These are phyloP conservation scores for Biscogniauxia mediterranea DNA, from an alignment of 2,329 filamentous ascomycete species.

Conservation along the genomic window DNA sequence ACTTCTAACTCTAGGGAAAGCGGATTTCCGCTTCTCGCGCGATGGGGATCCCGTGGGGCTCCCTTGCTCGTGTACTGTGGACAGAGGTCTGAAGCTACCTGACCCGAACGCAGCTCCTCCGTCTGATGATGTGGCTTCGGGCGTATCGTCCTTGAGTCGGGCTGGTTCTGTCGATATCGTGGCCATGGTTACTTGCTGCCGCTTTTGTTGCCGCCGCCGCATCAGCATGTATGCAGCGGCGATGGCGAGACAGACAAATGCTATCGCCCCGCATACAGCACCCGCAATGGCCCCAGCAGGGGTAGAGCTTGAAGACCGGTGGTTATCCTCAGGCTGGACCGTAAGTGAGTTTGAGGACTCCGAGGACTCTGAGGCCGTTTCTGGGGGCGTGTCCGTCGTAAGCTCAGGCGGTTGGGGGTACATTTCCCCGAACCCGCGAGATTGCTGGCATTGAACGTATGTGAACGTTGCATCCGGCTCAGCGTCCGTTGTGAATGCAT, in stretches of 20 bases:
- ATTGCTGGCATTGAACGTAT: constrained; percentile 26
- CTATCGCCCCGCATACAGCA: constrained; percentile 20
- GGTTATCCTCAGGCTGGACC: background rate
- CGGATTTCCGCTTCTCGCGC: constrained; percentile 14
- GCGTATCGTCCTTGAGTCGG: background rate
- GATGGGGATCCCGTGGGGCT: constrained; percentile 4
- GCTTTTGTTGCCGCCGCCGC: constrained; percentile 1
- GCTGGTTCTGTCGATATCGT: background rate
- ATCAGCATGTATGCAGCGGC: constrained; percentile 14
- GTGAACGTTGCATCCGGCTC: constrained; percentile 24
- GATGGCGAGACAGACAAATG: constrained; percentile 16
- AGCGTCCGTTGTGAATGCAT: constrained; percentile 22
- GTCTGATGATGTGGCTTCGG: constrained; percentile 1
- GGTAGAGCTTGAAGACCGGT: constrained; percentile 4
- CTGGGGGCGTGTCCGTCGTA: constrained; percentile 5
- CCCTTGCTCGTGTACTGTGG: constrained; percentile 22
- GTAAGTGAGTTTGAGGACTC: background rate
- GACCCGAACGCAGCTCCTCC: background rate
- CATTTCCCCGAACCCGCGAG: constrained; percentile 25
- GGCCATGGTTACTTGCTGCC: background rate
- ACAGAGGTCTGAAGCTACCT: constrained; percentile 19
- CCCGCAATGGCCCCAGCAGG: constrained; percentile 23
- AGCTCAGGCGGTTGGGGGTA: constrained; percentile 28
- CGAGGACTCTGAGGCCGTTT: background rate
- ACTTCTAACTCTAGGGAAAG: constrained; percentile 13